Evolutionary conservation across 2,329 filamentous ascomycete genomes (phyloP).

Genomic region (Arthrobotrys conoides): DNA sequence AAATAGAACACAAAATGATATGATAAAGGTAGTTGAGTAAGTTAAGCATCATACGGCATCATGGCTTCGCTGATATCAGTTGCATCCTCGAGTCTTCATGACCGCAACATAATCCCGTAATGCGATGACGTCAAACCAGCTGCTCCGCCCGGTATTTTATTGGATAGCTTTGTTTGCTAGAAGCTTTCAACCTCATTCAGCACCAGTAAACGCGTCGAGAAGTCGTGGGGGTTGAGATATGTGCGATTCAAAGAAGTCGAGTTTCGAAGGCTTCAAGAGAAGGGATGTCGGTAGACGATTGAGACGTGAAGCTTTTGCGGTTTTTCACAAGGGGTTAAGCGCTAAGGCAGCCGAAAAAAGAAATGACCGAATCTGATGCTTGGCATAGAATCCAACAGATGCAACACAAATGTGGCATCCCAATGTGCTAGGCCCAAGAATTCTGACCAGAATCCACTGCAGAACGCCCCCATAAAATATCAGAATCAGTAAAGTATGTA

Average conservation of each 20-base stretch:
- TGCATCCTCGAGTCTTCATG: not conserved
- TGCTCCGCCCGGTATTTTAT: constrained; percentile 60
- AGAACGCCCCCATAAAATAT: too few species aligned
- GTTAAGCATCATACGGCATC: not conserved
- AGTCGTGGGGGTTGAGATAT: constrained; percentile 55
- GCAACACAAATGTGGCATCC: constrained; percentile 39
- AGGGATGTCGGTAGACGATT: constrained; percentile 60
- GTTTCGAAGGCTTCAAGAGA: constrained; percentile 29
- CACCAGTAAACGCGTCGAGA: constrained; percentile 45
- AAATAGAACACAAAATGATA: not conserved
- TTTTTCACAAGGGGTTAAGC: constrained; percentile 60
- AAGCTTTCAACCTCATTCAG: not conserved
- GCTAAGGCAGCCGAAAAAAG: constrained; percentile 56
- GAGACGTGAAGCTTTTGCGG: constrained; percentile 59
- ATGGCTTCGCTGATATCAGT: not conserved
- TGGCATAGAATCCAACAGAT: constrained; percentile 34
- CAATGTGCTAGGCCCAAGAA: too few species aligned
- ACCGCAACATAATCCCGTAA: not conserved
- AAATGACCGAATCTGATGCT: constrained; percentile 23
- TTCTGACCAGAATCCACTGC: too few species aligned
- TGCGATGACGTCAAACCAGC: constrained; percentile 54
- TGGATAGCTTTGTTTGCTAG: constrained; percentile 23
- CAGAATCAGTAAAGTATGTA: too few species aligned
- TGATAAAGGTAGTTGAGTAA: not conserved
- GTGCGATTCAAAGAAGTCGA: constrained; percentile 46